A percentile compares a stretch with the other conserved stretches of the same genome.
Conservation (phyloP, 805 yeast species). For the Candida silvatica region DNA sequence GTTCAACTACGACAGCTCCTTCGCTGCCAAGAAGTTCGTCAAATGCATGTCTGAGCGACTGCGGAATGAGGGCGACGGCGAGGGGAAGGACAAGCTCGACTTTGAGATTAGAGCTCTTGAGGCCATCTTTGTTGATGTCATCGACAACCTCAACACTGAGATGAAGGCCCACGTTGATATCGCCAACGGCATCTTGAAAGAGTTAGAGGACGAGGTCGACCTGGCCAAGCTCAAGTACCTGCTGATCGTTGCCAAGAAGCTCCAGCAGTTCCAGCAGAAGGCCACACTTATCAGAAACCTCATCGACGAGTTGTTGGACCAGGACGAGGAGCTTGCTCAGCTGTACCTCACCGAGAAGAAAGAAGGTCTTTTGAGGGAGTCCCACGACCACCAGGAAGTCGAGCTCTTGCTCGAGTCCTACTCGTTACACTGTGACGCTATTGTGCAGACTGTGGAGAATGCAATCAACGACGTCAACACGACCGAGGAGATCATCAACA, state of each 20-base stretch:
- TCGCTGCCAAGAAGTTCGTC: conserved; percentile 35
- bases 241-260: conserved; percentile 75
- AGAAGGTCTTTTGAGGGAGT: conserved; percentile 34
- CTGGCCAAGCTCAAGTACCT: conserved; percentile 69
- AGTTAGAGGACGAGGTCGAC: conserved; percentile 77
- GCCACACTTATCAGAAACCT: conserved; percentile 75
- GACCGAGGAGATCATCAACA: conserved; percentile 92
- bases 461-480: conserved; percentile 76
- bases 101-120: conserved; percentile 91
- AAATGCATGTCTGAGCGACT: conserved; percentile 33
- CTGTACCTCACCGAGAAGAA: conserved; percentile 64
- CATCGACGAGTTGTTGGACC: conserved; percentile 76
- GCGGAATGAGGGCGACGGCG: conserved; percentile 23
- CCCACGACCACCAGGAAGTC: conserved; percentile 74
- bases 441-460: conserved; percentile 82
- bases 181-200: conserved; percentile 62
- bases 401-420: conserved; percentile 88
- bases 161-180: conserved; percentile 78
- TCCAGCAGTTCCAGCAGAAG: conserved; percentile 78
- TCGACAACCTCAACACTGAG: conserved; percentile 73
- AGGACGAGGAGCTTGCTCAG: conserved; percentile 80
- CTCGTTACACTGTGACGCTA: conserved; percentile 85
- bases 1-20: conserved; percentile 38
- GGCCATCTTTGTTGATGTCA: conserved; percentile 72
- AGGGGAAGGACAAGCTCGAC: conserved; percentile 40